Conservation (phyloP, 176 grass and related monocot genomes). For the Pharus latifolius region DNA sequence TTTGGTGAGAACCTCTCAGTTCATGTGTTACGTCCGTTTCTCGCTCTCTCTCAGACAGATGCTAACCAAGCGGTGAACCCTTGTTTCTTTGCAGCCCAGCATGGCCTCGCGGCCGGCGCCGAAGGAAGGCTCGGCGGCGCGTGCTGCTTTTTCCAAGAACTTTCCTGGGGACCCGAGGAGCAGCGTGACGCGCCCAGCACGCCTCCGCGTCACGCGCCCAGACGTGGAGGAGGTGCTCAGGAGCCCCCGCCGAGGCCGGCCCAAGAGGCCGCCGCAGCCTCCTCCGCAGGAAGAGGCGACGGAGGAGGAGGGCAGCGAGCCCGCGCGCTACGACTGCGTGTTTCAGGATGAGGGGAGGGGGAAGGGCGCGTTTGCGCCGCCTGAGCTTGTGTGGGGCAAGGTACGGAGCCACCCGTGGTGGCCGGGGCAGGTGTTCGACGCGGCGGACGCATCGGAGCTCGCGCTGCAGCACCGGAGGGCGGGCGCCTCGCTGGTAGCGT, state of each 20-base stretch:
- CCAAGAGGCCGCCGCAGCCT: not conserved
- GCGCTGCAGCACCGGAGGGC: slow-evolving; percentile 8
- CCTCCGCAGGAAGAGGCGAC: not conserved
- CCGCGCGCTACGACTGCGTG: slow-evolving; percentile 15
- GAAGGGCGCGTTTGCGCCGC: not conserved
- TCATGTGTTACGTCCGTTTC: not conserved
- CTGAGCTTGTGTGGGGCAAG: slow-evolving; percentile 55
- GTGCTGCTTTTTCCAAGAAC: not conserved
- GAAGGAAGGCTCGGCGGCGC: not conserved
- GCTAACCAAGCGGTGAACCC: not conserved
- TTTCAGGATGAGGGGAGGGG: slow-evolving; percentile 25
- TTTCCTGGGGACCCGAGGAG: not conserved
- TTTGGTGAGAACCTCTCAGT: not conserved
- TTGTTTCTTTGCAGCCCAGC: not conserved
- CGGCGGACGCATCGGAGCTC: slow-evolving; percentile 41
- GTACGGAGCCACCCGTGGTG: slow-evolving; percentile 71
- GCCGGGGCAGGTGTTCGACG: slow-evolving; percentile 61
- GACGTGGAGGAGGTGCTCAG: slow-evolving; percentile 21
- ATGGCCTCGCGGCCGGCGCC: not conserved
- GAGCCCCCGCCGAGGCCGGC: not conserved
- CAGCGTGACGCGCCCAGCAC: not conserved
- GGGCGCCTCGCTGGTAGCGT: slow-evolving; percentile 38
- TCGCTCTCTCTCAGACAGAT: not conserved
- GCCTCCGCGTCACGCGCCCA: slow-evolving; percentile 12
- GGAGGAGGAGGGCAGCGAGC: not conserved